Evolutionary conservation across 202 grass and related monocot species (phyloP).

Genomic region (Digitaria exilis): DNA sequence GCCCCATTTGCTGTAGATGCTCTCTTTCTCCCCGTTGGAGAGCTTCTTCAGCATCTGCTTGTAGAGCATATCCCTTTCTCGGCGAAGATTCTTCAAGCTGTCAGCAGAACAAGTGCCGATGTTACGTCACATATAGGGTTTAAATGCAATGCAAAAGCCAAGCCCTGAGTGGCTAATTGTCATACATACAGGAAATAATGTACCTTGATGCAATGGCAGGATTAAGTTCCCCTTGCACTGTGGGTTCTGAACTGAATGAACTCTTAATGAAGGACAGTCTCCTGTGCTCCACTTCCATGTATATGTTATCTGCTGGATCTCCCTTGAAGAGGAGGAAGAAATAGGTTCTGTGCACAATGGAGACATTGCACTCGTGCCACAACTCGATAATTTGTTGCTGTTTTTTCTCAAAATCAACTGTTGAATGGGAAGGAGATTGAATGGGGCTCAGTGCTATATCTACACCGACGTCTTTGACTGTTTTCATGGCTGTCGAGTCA

Average conservation of each 20-base stretch:
- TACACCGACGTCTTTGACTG: constrained; percentile 51
- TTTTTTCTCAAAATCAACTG: constrained; percentile 62
- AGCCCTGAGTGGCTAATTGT: not conserved
- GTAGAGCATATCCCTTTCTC: constrained; percentile 77
- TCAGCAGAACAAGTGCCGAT: not conserved
- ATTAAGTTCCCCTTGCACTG: constrained; percentile 30
- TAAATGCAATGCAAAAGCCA: not conserved
- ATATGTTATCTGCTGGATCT: constrained; percentile 77
- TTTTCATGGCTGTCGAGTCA: constrained; percentile 24
- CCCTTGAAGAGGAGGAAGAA: constrained; percentile 96
- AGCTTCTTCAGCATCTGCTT: constrained; percentile 91
- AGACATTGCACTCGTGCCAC: constrained; percentile 82
- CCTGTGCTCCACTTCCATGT: constrained; percentile 90
- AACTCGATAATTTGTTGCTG: constrained; percentile 76
- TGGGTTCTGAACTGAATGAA: constrained; percentile 22
- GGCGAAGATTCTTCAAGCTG: constrained; percentile 75
- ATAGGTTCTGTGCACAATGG: constrained; percentile 76
- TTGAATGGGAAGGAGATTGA: constrained; percentile 47
- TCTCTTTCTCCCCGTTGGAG: constrained; percentile 59
- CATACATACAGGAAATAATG: not conserved
- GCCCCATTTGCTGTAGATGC: constrained; percentile 67
- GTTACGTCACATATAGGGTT: constrained; percentile 13
- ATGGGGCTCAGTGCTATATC: constrained; percentile 42
- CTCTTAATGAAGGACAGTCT: constrained; percentile 75
- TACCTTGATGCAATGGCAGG: constrained; percentile 48